phyloP scores from a whole-genome alignment of 306 rosid genomes.

The Oxytropis ochrocephala region DNA sequence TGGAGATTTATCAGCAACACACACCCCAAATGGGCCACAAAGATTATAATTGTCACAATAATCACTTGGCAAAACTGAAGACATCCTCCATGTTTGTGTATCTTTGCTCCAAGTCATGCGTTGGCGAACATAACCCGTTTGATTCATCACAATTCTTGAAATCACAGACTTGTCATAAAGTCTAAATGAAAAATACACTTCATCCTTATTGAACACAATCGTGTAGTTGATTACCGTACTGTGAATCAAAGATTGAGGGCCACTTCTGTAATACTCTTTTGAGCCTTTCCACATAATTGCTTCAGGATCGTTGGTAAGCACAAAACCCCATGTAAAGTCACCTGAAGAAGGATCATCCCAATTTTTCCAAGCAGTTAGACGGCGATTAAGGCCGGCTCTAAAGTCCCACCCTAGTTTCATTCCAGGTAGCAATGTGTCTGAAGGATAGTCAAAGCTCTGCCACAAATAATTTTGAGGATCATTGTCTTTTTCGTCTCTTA shows the following conservation, averaged over 20 bases:
- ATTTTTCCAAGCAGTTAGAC: too few species aligned
- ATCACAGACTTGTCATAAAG: not conserved
- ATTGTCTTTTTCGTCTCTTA: conserved; percentile 6
- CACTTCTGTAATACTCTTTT: too few species aligned
- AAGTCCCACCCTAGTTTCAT: too few species aligned
- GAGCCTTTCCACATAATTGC: too few species aligned
- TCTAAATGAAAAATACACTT: conserved; percentile 9
- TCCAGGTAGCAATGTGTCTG: conserved; percentile 29
- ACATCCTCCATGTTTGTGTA: conserved; percentile 16
- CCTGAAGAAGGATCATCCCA: too few species aligned
- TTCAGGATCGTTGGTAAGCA: too few species aligned
- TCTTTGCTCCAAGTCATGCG: conserved; percentile 11
- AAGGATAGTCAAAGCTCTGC: conserved; percentile 18
- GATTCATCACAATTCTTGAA: conserved; percentile 25
- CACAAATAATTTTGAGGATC: not conserved
- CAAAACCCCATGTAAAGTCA: too few species aligned
- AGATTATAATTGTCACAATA: conserved; percentile 27
- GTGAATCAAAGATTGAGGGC: not conserved
- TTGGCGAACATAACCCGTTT: not conserved
- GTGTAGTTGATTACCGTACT: not conserved
- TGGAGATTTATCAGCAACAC: conserved; percentile 12
- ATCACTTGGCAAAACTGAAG: conserved; percentile 21
- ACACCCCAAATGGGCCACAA: conserved; percentile 39
- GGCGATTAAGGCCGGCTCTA: too few species aligned
- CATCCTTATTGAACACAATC: not conserved